phyloP scores from a whole-genome alignment of 106 monocot genomes.

The Dendrobium nobile region DNA sequence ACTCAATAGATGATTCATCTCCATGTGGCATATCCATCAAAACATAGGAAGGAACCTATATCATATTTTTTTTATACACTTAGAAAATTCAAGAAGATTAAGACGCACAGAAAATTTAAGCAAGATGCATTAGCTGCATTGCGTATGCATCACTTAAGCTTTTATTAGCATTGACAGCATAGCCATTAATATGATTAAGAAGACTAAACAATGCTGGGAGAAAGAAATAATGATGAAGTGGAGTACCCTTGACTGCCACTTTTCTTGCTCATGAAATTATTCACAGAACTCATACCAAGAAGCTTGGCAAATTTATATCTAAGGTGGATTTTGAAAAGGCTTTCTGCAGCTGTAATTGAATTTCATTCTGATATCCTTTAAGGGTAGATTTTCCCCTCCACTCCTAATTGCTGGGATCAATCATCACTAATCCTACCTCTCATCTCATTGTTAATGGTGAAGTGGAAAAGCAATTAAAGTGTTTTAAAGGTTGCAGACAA shows the following conservation, averaged over 20 bases:
- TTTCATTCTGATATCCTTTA: not conserved
- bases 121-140: not conserved
- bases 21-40: constrained; percentile 81
- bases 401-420: not conserved
- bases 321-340: not conserved
- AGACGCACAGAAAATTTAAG: not conserved
- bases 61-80: constrained; percentile 3
- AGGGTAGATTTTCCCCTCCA: not conserved
- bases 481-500: no score
- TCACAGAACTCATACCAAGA: not conserved
- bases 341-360: not conserved
- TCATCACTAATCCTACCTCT: no score
- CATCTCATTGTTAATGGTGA: no score
- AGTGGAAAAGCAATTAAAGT: no score
- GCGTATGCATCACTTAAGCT: not conserved
- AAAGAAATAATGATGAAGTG: not conserved
- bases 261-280: not conserved
- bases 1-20: constrained; percentile 55
- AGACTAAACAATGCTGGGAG: not conserved
- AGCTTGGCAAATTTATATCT: not conserved
- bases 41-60: constrained; percentile 75
- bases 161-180: not conserved
- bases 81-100: not conserved
- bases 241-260: not conserved
- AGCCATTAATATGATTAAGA: not conserved